Evolutionary conservation across 164 flowering plant genomes (phyloP).

Genomic region (Tetracentron sinense): DNA sequence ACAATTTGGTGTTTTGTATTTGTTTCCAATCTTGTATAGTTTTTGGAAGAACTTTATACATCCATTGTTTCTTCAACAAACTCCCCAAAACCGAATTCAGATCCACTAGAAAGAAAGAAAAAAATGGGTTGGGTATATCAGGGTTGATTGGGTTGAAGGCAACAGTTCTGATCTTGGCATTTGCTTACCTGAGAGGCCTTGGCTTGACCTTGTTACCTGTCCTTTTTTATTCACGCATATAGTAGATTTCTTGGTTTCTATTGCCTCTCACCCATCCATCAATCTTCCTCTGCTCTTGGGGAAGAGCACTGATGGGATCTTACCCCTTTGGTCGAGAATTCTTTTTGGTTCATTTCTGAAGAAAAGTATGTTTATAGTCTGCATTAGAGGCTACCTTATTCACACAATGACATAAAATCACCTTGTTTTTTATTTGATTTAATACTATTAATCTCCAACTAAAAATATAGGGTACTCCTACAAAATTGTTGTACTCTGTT

Average conservation of each 20-base stretch:
- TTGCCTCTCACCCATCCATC: slow-evolving; percentile 64
- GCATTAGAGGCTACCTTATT: too few relatives aligned
- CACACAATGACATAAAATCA: too few relatives aligned
- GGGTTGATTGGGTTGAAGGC: slow-evolving; percentile 50
- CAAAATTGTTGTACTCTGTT: too few relatives aligned
- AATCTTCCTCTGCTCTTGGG: slow-evolving; percentile 79
- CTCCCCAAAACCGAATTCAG: not conserved
- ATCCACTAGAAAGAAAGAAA: not conserved
- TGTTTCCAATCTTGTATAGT: too few relatives aligned
- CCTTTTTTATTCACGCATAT: slow-evolving; percentile 64
- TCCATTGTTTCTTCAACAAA: not conserved
- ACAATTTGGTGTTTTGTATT: too few relatives aligned
- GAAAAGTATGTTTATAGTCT: too few relatives aligned
- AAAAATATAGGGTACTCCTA: too few relatives aligned
- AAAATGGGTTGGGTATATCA: slow-evolving; percentile 55
- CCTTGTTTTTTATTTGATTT: too few relatives aligned
- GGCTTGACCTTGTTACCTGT: slow-evolving; percentile 41
- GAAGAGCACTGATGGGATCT: slow-evolving; percentile 63
- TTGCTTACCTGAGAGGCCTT: slow-evolving; percentile 27
- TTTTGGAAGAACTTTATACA: too few relatives aligned
- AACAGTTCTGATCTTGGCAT: slow-evolving; percentile 33
- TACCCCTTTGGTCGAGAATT: slow-evolving; percentile 67
- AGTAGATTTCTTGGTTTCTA: slow-evolving; percentile 45
- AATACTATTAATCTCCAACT: too few relatives aligned
- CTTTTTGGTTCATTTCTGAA: too few relatives aligned